phyloP scores from a whole-genome alignment of 768 basidiomycete genomes.

The Lenzites betulinus region DNA sequence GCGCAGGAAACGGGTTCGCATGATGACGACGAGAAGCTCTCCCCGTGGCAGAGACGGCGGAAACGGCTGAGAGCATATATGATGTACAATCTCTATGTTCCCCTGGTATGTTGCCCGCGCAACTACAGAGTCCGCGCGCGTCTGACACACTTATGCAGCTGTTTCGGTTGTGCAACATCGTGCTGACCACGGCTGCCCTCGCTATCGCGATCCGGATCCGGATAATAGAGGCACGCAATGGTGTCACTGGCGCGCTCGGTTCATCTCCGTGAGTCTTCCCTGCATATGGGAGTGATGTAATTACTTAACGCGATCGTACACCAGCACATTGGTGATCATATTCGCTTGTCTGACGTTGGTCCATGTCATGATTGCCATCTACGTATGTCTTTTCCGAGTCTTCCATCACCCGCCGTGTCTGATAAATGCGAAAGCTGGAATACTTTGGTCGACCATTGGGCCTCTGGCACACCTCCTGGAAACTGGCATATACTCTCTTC shows the following conservation, averaged over 20 bases:
- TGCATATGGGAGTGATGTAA: not conserved
- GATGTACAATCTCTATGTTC: constrained; percentile 74
- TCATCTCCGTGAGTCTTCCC: constrained; percentile 67
- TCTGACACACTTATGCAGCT: constrained; percentile 46
- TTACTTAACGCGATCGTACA: not conserved
- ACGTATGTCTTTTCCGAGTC: constrained; percentile 47
- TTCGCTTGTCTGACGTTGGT: constrained; percentile 81
- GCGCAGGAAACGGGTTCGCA: constrained; percentile 13
- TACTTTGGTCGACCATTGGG: constrained; percentile 92
- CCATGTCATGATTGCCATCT: constrained; percentile 85
- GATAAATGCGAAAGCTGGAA: constrained; percentile 59
- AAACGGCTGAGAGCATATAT: constrained; percentile 67
- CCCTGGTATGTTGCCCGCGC: constrained; percentile 53
- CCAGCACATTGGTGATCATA: constrained; percentile 79
- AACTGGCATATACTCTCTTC: constrained; percentile 82
- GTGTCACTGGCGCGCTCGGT: constrained; percentile 72
- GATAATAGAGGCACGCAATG: constrained; percentile 48
- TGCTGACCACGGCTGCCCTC: constrained; percentile 77
- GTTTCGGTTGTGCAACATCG: constrained; percentile 82
- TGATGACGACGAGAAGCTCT: constrained; percentile 26
- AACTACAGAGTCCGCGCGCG: constrained; percentile 17
- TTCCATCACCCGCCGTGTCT: too few species aligned
- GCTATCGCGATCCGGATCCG: constrained; percentile 80
- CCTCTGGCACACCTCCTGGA: constrained; percentile 87
- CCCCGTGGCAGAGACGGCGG: constrained; percentile 35